Evolutionary conservation across 352 stramenopile genomes (phyloP), one percentile per base, ranked within the genome.

Genomic region (Peronospora destructor): DNA sequence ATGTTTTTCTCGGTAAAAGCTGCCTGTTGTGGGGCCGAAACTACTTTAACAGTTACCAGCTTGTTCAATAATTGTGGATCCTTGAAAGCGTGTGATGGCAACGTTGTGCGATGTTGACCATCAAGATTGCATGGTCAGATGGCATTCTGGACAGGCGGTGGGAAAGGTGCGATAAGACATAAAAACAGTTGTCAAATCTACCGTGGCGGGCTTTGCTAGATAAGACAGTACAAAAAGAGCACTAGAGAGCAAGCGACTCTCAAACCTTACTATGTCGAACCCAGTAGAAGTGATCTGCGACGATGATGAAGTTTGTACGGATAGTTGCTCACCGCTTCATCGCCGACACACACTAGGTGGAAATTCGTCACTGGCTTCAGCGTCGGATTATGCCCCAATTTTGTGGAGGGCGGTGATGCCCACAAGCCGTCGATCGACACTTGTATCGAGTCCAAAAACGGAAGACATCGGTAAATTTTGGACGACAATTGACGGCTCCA

Each of bases 351-450:
- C 59, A 2, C 12, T 64, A 19, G 41, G 19, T 14, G 54, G 41
- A 2, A 64, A 36, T 42, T 68, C 59, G 10, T 61, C 48, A 5
- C 17, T 44, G 0, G 34, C 54, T 4, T 61, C 49, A 19, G 49
- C 40, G 13, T 45, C 41, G 25, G 51, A 49, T 0, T 50, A 56
- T 17, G 44, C 59, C 0, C 59, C 59, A 6, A 46, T 61, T 4
- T 36, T 68, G 10, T 68, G 59, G 59, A 50, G 56, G 28, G 17
- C 49, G 14, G 55, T 68, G 40, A 68, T 68, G 54, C 59, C 59
- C 2, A 68, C 19, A 10, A 29, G 40, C 13, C 49, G 54, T 40
- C 54, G 49, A 29, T 68, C 59, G 13, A 57, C 54, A 1, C 21
- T 68, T n/a, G 59, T 45, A 8, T 44, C 44, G 5, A 17, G 21